phyloP scores from a whole-genome alignment of 2,329 filamentous ascomycete species.

The Rhinocladiella mackenziei region DNA sequence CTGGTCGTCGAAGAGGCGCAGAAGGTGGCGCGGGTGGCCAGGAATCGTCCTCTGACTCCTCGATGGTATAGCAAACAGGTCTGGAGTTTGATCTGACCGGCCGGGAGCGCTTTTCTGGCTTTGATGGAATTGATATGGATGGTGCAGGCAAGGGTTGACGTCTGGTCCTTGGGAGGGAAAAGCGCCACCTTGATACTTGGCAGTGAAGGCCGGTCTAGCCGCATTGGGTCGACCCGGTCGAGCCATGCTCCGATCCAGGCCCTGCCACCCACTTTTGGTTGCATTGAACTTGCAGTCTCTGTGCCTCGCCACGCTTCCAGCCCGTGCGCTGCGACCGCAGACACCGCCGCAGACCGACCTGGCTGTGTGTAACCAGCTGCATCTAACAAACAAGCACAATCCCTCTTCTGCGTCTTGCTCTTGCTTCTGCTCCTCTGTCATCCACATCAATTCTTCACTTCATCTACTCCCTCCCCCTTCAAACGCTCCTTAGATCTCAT shows the following conservation, averaged over 20 bases:
- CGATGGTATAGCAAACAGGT: constrained; percentile 15
- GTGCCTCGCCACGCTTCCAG: no score
- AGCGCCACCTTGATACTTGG: no score
- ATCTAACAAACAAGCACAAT: constrained; percentile 6
- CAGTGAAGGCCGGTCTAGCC: no score
- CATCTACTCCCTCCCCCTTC: neutral
- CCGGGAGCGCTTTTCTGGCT: constrained; percentile 1
- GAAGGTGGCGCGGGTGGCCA: constrained; percentile 3
- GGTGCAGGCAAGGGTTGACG: constrained; percentile 11
- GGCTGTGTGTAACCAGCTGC: no score
- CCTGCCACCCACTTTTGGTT: no score
- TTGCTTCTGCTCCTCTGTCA: neutral
- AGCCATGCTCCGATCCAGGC: neutral
- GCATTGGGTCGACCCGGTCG: no score
- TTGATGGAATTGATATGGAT: constrained; percentile 4
- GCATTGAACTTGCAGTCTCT: no score
- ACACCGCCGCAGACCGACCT: no score
- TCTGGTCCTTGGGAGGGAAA: no score
- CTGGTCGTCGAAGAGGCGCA: constrained; percentile 7
- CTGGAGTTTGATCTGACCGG: constrained; percentile 16
- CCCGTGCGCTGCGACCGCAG: neutral
- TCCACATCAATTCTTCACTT: constrained; percentile 3
- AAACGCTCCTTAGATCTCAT: constrained; percentile 10
- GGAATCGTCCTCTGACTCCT: constrained; percentile 12
- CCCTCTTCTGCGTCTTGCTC: neutral